A percentile compares a stretch with the other conserved stretches of the same genome.
Conservation (phyloP, 495 filamentous ascomycete genomes). For the Staphylotrichum longicolle region DNA sequence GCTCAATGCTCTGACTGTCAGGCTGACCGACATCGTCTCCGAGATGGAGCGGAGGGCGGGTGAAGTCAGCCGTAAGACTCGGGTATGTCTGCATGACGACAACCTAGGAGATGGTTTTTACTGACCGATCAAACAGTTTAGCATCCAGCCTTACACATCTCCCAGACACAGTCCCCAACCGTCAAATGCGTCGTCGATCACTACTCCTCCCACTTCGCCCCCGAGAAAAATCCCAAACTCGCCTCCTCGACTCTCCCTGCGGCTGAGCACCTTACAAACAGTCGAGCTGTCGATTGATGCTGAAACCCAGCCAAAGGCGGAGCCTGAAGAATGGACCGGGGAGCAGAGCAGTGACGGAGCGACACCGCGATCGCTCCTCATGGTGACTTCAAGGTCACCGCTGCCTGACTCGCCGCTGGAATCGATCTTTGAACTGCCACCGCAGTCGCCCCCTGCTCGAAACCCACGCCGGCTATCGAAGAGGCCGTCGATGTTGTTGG, state of each 20-base stretch:
- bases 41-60: conserved; percentile 78
- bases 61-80: conserved; percentile 64
- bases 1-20: conserved; percentile 60
- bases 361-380: background rate
- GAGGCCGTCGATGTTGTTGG: conserved; percentile 19
- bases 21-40: conserved; percentile 62
- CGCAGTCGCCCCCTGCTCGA: conserved; percentile 27
- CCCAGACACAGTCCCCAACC: conserved; percentile 30
- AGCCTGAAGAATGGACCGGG: background rate
- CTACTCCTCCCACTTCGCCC: conserved; percentile 30
- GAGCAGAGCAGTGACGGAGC: background rate
- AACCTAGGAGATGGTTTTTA: background rate
- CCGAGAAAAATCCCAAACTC: conserved; percentile 27
- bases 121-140: conserved; percentile 29
- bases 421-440: conserved; percentile 7
- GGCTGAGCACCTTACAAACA: conserved; percentile 31
- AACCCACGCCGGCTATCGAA: conserved; percentile 35
- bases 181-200: conserved; percentile 31
- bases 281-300: conserved; percentile 22
- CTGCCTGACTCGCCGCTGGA: conserved; percentile 9
- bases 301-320: background rate
- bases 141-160: conserved; percentile 25
- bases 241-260: conserved; percentile 35
- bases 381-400: conserved; percentile 18
- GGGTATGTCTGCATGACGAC: conserved; percentile 33